phyloP scores from a whole-genome alignment of 805 yeast genomes.

The fission yeast (Schizosaccharomyces pombe) region DNA sequence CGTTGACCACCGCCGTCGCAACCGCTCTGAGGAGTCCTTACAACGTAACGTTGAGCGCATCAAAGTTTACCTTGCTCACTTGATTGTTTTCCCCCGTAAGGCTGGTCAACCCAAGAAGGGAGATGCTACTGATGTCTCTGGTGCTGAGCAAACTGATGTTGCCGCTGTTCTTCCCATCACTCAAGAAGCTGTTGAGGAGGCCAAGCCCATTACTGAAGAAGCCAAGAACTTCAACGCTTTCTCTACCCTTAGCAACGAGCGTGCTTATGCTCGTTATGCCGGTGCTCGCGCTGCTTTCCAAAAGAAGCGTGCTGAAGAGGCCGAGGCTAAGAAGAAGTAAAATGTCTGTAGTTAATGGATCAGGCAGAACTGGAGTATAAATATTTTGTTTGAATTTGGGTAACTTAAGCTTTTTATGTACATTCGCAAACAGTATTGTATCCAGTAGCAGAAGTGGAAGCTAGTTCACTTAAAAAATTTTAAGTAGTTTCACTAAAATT shows the following conservation, averaged over 20 bases:
- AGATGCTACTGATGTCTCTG: conserved; percentile 43
- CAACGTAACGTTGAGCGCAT: conserved; percentile 89
- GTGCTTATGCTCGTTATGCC: conserved; percentile 76
- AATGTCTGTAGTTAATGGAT: conserved; percentile 1
- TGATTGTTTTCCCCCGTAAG: conserved; percentile 88
- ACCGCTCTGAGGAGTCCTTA: conserved; percentile 89
- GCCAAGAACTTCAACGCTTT: conserved; percentile 56
- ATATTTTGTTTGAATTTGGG: no score
- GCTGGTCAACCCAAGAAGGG: conserved; percentile 34
- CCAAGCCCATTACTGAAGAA: conserved; percentile 63
- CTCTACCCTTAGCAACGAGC: conserved; percentile 88
- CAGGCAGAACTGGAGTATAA: background rate
- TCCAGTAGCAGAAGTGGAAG: no score
- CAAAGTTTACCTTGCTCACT: conserved; percentile 84
- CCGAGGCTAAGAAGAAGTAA: conserved; percentile 51
- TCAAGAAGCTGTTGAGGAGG: conserved; percentile 49
- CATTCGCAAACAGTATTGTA: no score
- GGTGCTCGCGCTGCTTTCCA: conserved; percentile 94
- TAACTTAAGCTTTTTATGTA: no score
- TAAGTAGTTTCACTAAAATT: no score
- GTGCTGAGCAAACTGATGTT: conserved; percentile 18
- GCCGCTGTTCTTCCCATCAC: conserved; percentile 78
- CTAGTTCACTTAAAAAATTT: no score
- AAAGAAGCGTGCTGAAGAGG: conserved; percentile 82
- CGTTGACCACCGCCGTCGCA: conserved; percentile 98